phyloP scores from a whole-genome alignment of 768 basidiomycete genomes.

The Myochromella boudieri region DNA sequence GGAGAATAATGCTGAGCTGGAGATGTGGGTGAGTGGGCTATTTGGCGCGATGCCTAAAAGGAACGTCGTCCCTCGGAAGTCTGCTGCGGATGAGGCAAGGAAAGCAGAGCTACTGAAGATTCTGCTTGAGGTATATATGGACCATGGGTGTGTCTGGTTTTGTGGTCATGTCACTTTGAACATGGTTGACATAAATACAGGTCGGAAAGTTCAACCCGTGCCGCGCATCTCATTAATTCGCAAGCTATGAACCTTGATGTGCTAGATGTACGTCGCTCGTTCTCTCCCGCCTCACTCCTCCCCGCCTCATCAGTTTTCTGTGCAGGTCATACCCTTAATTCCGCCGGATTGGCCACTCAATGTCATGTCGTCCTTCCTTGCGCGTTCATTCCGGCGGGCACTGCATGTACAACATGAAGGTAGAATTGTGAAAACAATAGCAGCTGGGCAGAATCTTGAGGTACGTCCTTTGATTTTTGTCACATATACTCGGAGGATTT shows the following conservation, averaged over 20 bases:
- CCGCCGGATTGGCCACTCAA: slow-evolving; percentile 78
- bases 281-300: background rate
- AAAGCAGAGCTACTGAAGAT: slow-evolving; percentile 65
- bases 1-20: slow-evolving; percentile 42
- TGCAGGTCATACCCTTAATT: slow-evolving; percentile 63
- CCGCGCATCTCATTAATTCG: slow-evolving; percentile 71
- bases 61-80: slow-evolving; percentile 20
- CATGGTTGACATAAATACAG: slow-evolving; percentile 30
- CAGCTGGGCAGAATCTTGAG: slow-evolving; percentile 77
- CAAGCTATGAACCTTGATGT: slow-evolving; percentile 80
- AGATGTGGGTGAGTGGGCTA: slow-evolving; percentile 52
- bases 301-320: background rate
- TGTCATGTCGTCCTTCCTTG: slow-evolving; percentile 72
- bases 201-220: slow-evolving; percentile 51
- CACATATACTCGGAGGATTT: background rate
- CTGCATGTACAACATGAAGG: slow-evolving; percentile 71
- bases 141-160: slow-evolving; percentile 55
- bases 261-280: slow-evolving; percentile 56
- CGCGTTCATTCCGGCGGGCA: slow-evolving; percentile 74
- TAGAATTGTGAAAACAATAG: slow-evolving; percentile 75
- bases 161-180: background rate
- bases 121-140: slow-evolving; percentile 82
- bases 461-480: slow-evolving; percentile 28
- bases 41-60: slow-evolving; percentile 33
- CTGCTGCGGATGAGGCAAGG: slow-evolving; percentile 43